Percentiles rank a stretch among this genome's conserved stretches.
These are phyloP conservation scores for Coemansia aciculifera DNA, from an alignment of 192 early-diverging fungal genomes.

Conservation along the genomic window DNA sequence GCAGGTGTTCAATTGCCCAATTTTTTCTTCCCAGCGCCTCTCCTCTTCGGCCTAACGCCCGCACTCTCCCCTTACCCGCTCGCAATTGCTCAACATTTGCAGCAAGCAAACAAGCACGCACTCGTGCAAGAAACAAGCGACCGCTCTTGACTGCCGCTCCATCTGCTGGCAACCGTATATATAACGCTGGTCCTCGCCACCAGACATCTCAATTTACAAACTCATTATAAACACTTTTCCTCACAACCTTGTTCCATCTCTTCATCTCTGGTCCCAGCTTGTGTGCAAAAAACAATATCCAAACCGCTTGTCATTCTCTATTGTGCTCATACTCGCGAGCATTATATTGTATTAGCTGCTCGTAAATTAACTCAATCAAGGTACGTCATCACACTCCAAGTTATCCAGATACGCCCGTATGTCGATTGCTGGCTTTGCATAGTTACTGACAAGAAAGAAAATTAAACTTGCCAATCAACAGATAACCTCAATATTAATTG, in stretches of 20 bases:
- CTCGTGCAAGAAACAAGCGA: not conserved
- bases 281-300: not conserved
- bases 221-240: not conserved
- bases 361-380: conserved; percentile 4
- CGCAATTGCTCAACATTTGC: conserved; percentile 4
- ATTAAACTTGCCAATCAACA: not conserved
- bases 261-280: not conserved
- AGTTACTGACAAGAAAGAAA: not conserved
- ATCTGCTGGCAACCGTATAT: not conserved
- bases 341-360: not conserved
- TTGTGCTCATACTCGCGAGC: not conserved
- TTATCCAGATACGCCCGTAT: not conserved
- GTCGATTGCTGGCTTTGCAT: not conserved
- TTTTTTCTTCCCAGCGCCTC: not conserved
- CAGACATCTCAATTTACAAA: not conserved
- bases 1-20: not conserved
- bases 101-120: not conserved
- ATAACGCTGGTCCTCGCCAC: not conserved
- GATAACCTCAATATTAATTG: not conserved
- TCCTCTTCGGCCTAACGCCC: not conserved
- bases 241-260: not conserved
- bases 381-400: not conserved
- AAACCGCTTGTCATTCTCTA: not conserved
- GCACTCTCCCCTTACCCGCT: not conserved
- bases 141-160: not conserved